Base-by-base conservation (phyloP, 148 eudicot species). In the Dianthus caryophyllus region DNA sequence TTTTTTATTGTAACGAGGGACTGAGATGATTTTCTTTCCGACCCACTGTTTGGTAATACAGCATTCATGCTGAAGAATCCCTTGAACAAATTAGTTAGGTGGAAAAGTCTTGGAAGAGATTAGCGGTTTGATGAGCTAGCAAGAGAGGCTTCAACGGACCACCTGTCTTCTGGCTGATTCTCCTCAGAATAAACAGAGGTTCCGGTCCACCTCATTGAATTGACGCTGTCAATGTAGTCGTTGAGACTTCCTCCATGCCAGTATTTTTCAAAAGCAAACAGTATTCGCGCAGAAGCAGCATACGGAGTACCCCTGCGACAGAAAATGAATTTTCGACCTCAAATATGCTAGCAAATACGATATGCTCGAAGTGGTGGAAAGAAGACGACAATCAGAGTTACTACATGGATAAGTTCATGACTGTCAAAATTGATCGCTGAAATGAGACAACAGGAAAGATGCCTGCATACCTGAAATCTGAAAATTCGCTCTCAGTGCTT, bases 221-320 rank as follows among this genome's bases (percentile, higher is more conserved):
- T 51, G 31, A 24, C 12, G 46, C 20, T 27, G 31, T 67, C 67
- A 61, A 62, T 53, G 39, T 52, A 17, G 22, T 39, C 29, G 20
- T 15, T 36, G 66, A 44, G 26, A 62, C 36, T 16, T 51, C 70
- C 16, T 51, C 70, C 67, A 61, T 48, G 53, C 70, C 73, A 55
- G 14, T 36, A 69, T 51, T 48, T 63, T 31, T 54, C 69, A 5
- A 75, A 38, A 36, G 39, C 51, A 12, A n/a, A 17, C 20, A 62
- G 43, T 26, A 71, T 30, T 64, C 46, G 49, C 20, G 43, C 73
- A 13, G 68, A 63, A 63, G 66, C 46, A 39, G 52, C 38, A 27
- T 59, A 44, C 26, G 57, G 16, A 51, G 54, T 54, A n/a, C 33
- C 18, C 48, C 72, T 68, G 26, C 68, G 68, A 29, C 31, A 43